Base-by-base conservation (phyloP, 768 basidiomycete species). In the Mycena vulgaris region DNA sequence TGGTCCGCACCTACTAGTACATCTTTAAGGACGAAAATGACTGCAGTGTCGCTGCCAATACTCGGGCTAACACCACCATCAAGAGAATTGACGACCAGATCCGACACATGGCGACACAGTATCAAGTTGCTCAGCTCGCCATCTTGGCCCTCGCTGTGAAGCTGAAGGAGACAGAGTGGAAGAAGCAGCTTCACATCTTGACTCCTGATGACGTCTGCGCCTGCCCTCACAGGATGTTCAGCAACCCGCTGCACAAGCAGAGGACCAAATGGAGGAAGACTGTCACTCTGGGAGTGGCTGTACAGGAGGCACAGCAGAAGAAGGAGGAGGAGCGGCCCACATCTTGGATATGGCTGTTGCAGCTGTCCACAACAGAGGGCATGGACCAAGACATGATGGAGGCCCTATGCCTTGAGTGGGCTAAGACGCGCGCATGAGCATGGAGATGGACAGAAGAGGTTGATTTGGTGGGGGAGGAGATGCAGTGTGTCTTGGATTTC, bases 11-110 rank as follows among this genome's bases (percentile, higher is more conserved):
- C 6, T 63, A 74, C 21, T 33, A 76, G 7, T 74, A 66, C 57
- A 69, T 68, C n/a, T 74, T 71, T 56, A 79, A 79, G 56, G 68
- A 76, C 53, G 63, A 64, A 0, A 57, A 73, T 30, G 69, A 75
- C 8, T 61, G 64, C 1, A 75, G 78, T 13, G 76, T 77, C 51
- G 63, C 59, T 9, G 72, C 75, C 0, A 77, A 80, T 28, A 80
- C 77, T 0, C 63, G 72, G 16, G 74, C 78, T 1, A 48, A 70
- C 1, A 72, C 59, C 30, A 37, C 68, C 10, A 73, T 78, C 16
- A 40, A 45, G 19, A 49, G 53, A 9, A 53, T 78, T 2, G 66
- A 75, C 25, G 73, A 67, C 0, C 68, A 69, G 27, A 75, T 75
- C 23, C 59, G 74, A 31, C 63, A 59, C 2, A 45, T 55, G 23